These are phyloP conservation scores for Penicillium sp. DNA, from an alignment of 2,329 filamentous ascomycete species.

Conservation along the genomic window DNA sequence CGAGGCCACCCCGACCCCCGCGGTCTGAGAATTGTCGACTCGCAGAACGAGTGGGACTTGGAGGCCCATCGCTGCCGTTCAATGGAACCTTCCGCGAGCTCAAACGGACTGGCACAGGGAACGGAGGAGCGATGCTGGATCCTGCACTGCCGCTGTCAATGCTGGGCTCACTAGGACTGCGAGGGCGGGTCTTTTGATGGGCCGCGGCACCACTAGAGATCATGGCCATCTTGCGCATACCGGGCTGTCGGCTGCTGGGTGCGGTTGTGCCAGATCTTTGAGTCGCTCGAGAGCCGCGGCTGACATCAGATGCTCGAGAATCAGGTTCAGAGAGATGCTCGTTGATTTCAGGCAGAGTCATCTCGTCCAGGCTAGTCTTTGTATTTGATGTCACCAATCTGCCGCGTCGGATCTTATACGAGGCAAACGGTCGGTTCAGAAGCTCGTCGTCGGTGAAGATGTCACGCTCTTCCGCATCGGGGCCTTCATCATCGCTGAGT, in stretches of 20 bases:
- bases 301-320: constrained; percentile 22
- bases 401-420: constrained; percentile 40
- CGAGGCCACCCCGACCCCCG: constrained; percentile 51
- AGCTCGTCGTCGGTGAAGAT: constrained; percentile 43
- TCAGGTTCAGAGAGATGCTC: constrained; percentile 33
- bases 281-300: constrained; percentile 11
- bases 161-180: constrained; percentile 44
- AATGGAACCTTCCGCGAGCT: constrained; percentile 72
- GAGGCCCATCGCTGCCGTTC: constrained; percentile 66
- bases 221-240: constrained; percentile 71
- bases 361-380: constrained; percentile 30
- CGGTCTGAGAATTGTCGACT: constrained; percentile 52
- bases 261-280: constrained; percentile 38
- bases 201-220: constrained; percentile 71
- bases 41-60: constrained; percentile 64
- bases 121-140: constrained; percentile 59
- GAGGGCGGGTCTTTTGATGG: constrained; percentile 58
- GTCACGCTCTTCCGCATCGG: constrained; percentile 23
- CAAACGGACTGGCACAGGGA: constrained; percentile 81
- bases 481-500: constrained; percentile 49
- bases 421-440: constrained; percentile 41
- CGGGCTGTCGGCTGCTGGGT: constrained; percentile 46
- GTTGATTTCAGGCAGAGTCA: constrained; percentile 34
- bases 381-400: constrained; percentile 38
- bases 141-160: constrained; percentile 37